phyloP scores from a whole-genome alignment of 768 basidiomycete species.

The Leccinum barrowsii region DNA sequence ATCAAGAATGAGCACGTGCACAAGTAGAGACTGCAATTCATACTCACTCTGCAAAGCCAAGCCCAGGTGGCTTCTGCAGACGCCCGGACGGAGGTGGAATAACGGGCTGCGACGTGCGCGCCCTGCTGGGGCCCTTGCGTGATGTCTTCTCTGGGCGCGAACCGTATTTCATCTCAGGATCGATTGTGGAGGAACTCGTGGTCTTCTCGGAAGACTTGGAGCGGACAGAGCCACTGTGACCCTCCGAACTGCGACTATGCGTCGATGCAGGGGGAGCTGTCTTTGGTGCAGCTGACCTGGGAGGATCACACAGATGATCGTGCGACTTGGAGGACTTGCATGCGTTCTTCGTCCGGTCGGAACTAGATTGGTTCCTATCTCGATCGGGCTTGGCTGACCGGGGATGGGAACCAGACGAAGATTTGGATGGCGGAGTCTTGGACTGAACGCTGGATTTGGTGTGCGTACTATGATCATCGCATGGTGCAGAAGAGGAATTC shows the following conservation, averaged over 20 bases:
- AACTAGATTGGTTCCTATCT: conserved; percentile 14
- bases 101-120: conserved; percentile 24
- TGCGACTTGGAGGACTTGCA: conserved; percentile 20
- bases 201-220: conserved; percentile 17
- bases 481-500: conserved; percentile 10
- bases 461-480: conserved; percentile 9
- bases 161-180: conserved; percentile 2
- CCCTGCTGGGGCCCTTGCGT: conserved; percentile 12
- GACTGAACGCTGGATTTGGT: conserved; percentile 12
- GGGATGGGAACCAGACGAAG: conserved; percentile 17
- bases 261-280: conserved; percentile 8
- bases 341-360: conserved; percentile 18
- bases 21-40: not conserved
- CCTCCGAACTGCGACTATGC: conserved; percentile 11
- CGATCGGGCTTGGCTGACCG: conserved; percentile 11
- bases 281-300: conserved; percentile 11
- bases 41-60: conserved; percentile 30
- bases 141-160: conserved; percentile 12
- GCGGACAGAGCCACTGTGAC: conserved; percentile 3
- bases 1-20: conserved; percentile 7
- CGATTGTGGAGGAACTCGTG: not conserved
- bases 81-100: conserved; percentile 27
- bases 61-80: conserved; percentile 19
- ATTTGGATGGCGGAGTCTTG: conserved; percentile 8
- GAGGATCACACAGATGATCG: conserved; percentile 21